Evolutionary conservation across 1,139 yeast species (phyloP).

Genomic region (Yamadazyma aaseri): DNA sequence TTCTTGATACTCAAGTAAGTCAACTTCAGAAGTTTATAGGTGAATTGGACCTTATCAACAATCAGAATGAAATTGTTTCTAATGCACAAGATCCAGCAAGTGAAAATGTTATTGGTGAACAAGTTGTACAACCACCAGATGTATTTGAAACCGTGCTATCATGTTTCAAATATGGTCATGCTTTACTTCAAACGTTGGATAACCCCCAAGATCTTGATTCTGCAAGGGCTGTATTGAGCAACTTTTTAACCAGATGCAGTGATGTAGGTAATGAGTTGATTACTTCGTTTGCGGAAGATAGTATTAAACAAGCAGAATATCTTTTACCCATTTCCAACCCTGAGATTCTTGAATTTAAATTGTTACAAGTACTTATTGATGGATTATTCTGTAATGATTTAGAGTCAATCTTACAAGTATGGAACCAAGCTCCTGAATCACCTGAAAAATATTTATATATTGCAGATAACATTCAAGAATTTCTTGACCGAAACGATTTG

Average conservation of each 20-base stretch:
- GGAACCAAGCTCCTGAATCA: slow-evolving; percentile 30
- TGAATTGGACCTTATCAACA: slow-evolving; percentile 21
- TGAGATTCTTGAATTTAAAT: slow-evolving; percentile 25
- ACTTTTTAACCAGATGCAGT: slow-evolving; percentile 23
- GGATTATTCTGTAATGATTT: slow-evolving; percentile 20
- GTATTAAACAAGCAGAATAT: slow-evolving; percentile 22
- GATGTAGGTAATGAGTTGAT: slow-evolving; percentile 22
- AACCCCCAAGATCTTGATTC: slow-evolving; percentile 8
- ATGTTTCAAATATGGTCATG: slow-evolving; percentile 29
- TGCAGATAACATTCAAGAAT: slow-evolving; percentile 43
- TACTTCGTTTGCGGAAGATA: slow-evolving; percentile 21
- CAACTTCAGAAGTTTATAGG: slow-evolving; percentile 27
- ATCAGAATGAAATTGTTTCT: slow-evolving; percentile 2
- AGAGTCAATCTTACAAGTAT: slow-evolving; percentile 18
- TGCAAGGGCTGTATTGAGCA: slow-evolving; percentile 12
- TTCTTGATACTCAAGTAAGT: slow-evolving; percentile 23
- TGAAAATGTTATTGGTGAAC: slow-evolving; percentile 26
- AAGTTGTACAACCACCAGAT: slow-evolving; percentile 38
- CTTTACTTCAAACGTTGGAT: slow-evolving; percentile 26
- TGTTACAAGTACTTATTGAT: slow-evolving; percentile 25
- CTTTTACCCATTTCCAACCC: slow-evolving; percentile 23
- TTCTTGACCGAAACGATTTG: slow-evolving; percentile 38
- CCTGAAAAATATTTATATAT: slow-evolving; percentile 40
- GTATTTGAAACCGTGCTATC: slow-evolving; percentile 36
- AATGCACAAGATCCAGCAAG: slow-evolving; percentile 12